Evolutionary conservation across 2,329 filamentous ascomycete species (phyloP).

Genomic region (Lachnellula subtilissima): DNA sequence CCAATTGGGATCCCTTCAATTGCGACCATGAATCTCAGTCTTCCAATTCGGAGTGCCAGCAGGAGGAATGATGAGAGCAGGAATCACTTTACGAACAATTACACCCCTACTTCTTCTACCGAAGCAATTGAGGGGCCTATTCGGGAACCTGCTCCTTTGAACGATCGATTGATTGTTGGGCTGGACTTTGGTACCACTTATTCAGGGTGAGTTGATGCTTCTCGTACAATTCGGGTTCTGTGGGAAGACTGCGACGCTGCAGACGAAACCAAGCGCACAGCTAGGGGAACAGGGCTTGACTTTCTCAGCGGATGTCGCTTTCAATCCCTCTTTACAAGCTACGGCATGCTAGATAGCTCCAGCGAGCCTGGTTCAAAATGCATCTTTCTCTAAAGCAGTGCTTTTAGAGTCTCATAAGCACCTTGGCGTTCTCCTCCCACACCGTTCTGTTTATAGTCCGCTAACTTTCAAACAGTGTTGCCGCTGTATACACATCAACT

Average conservation of each 20-base stretch:
- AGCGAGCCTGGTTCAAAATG: not conserved
- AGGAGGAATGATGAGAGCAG: constrained; percentile 31
- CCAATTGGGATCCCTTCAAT: not conserved
- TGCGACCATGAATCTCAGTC: constrained; percentile 30
- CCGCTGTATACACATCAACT: constrained; percentile 68
- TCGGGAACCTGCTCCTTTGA: constrained; percentile 46
- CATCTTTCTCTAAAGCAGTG: not conserved
- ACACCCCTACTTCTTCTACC: constrained; percentile 51
- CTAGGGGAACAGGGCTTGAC: not conserved
- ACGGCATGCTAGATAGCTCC: not conserved
- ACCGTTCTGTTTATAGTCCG: not conserved
- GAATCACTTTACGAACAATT: constrained; percentile 31
- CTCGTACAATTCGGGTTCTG: not conserved
- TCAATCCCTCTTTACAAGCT: not conserved
- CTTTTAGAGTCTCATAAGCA: not conserved
- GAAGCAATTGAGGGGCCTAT: constrained; percentile 60
- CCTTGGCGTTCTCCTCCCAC: not conserved
- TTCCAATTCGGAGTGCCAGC: constrained; percentile 27
- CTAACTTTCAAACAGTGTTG: constrained; percentile 46
- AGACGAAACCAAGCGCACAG: not conserved
- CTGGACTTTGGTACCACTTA: constrained; percentile 85
- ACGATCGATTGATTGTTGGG: constrained; percentile 68
- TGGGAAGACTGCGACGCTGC: not conserved
- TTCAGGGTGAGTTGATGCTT: constrained; percentile 54
- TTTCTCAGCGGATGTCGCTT: not conserved